Base-by-base conservation (phyloP, 2,329 filamentous ascomycete species). In the Diaporthe vexans region DNA sequence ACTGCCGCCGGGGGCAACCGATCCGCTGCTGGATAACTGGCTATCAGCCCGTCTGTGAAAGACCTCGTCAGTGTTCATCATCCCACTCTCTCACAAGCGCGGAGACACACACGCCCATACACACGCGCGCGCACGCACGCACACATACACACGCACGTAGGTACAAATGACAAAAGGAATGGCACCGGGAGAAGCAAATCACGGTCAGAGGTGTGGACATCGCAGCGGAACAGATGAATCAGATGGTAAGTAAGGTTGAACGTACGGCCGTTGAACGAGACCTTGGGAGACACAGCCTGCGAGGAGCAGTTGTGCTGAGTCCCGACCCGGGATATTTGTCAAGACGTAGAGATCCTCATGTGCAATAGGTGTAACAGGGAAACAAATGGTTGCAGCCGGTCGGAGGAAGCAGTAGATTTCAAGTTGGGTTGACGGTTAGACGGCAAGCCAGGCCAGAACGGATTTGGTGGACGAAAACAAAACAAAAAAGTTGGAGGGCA, bases 361-460 rank as follows among this genome's bases (percentile, higher is more conserved):
- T 75, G 67, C 35, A 37, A 37, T 73, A 46, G 74, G 74, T 75
- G 69, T 73, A 54, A 75, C 71, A 24, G 58, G 43, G 51, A 46
- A 46, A 21, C 46, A 46, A 37, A 21, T 54, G 65, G 74, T 65
- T 48, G 57, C 65, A 67, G 26, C 65, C 56, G 65, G 40, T 37
- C 51, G 51, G 43, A 54, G 58, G 57, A 56, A 56, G 46, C 46
- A 56, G 61, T 15, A 19, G 46, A 11, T 54, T 54, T 35, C n/a
- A 21, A 54, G 13, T 54, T 37, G 17, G 58, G 51, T 61, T 43
- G 57, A 61, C 33, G 29, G n/a, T 13, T 24, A 51, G 37, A 37
- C 43, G 73, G 40, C 26, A 70, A 26, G 43, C 43, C 48, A 29
- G 57, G 48, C 51, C 37, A 48, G 26, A 58, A 65, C 24, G 33